Evolutionary conservation across 116 monocot species (phyloP).

Genomic region (Zostera marina): DNA sequence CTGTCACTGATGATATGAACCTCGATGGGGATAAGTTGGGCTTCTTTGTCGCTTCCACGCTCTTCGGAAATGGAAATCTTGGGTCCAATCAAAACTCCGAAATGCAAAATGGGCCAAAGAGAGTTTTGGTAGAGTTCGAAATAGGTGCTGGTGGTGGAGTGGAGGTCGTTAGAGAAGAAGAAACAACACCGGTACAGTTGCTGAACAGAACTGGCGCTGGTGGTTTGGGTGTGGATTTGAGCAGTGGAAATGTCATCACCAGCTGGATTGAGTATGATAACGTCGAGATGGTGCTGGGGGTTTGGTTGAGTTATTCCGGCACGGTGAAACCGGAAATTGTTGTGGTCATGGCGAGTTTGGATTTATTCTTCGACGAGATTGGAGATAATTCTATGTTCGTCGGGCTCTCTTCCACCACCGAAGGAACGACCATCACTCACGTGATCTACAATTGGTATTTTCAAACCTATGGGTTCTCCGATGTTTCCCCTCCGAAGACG

Average conservation of each 20-base stretch:
- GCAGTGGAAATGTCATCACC: constrained; percentile 33
- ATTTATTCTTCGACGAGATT: constrained; percentile 24
- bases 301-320: constrained; percentile 20
- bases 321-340: constrained; percentile 23
- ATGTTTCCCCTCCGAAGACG: neutral
- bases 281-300: constrained; percentile 10
- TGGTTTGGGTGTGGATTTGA: constrained; percentile 30
- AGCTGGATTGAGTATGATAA: constrained; percentile 53
- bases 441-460: constrained; percentile 42
- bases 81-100: constrained; percentile 26
- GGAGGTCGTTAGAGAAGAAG: constrained; percentile 29
- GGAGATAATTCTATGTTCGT: constrained; percentile 44
- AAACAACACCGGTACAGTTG: constrained; percentile 34
- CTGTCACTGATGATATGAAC: constrained; percentile 6
- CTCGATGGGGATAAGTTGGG: constrained; percentile 28
- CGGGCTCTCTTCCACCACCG: constrained; percentile 53
- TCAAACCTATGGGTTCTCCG: constrained; percentile 32
- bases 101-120: constrained; percentile 2
- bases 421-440: constrained; percentile 45
- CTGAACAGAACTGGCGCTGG: constrained; percentile 18
- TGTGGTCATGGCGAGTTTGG: constrained; percentile 17
- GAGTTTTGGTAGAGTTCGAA: constrained; percentile 54
- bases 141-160: constrained; percentile 28
- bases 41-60: constrained; percentile 43
- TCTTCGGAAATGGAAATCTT: constrained; percentile 25